Conservation (phyloP, 2,329 filamentous ascomycete genomes). For the Neonectria coccinea region DNA sequence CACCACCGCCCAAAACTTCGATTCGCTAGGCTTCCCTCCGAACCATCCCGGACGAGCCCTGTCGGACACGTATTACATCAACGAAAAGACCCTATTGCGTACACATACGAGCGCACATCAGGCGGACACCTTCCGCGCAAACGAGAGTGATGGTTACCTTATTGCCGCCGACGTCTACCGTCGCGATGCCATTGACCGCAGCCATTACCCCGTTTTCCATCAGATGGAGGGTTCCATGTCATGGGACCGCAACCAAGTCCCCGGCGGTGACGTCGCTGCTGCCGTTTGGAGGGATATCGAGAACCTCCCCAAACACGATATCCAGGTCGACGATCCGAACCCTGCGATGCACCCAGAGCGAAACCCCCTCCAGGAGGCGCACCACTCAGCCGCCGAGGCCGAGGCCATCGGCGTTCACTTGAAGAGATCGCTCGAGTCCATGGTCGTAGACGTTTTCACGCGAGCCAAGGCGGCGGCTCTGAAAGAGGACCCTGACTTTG, state of each 20-base stretch:
- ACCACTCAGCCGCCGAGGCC: slow-evolving; percentile 81
- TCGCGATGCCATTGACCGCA: slow-evolving; percentile 92
- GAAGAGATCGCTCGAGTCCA: slow-evolving; percentile 87
- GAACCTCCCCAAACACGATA: slow-evolving; percentile 76
- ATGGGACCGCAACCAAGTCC: slow-evolving; percentile 79
- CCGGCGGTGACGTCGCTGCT: slow-evolving; percentile 68
- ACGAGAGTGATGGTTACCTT: slow-evolving; percentile 83
- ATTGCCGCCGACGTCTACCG: slow-evolving; percentile 96
- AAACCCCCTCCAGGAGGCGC: slow-evolving; percentile 82
- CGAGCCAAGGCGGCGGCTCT: slow-evolving; percentile 76
- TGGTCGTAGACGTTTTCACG: slow-evolving; percentile 90
- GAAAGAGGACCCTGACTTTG: slow-evolving; percentile 60
- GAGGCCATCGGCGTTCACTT: slow-evolving; percentile 87
- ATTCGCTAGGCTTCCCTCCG: slow-evolving; percentile 89
- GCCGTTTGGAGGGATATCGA: slow-evolving; percentile 78
- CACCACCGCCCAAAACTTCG: slow-evolving; percentile 88
- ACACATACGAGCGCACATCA: slow-evolving; percentile 98
- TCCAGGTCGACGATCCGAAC: slow-evolving; percentile 86
- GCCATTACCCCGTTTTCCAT: slow-evolving; percentile 97
- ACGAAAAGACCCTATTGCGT: slow-evolving; percentile 82
- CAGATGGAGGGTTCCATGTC: slow-evolving; percentile 97
- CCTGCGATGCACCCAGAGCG: slow-evolving; percentile 80
- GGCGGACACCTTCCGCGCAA: slow-evolving; percentile 79
- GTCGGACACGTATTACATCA: slow-evolving; percentile 97
- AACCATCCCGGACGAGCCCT: slow-evolving; percentile 89